These are phyloP conservation scores for Incumbomyces delicatus DNA, from an alignment of 2,329 filamentous ascomycete genomes.

Conservation along the genomic window DNA sequence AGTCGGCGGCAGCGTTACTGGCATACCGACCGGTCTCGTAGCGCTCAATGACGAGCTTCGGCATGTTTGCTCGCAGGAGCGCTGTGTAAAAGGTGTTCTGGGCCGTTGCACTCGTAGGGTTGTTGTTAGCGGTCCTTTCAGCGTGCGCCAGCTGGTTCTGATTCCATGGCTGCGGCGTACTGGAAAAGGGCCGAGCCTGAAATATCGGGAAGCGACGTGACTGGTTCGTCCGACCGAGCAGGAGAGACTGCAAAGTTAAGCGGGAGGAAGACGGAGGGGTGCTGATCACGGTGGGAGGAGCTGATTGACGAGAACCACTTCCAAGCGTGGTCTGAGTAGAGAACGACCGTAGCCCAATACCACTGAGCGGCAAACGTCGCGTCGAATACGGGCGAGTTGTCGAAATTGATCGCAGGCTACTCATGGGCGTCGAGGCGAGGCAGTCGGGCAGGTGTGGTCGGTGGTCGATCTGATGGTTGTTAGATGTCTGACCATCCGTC, in stretches of 20 bases:
- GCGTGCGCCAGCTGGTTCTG: constrained; percentile 65
- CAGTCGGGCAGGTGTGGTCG: constrained; percentile 5
- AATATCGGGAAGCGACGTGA: background rate
- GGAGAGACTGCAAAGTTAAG: constrained; percentile 8
- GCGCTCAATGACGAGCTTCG: constrained; percentile 80
- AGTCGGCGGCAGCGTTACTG: constrained; percentile 65
- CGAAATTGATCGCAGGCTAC: constrained; percentile 8
- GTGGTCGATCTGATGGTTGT: constrained; percentile 9
- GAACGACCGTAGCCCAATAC: constrained; percentile 6
- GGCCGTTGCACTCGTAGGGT: constrained; percentile 73
- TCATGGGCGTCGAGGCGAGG: constrained; percentile 11
- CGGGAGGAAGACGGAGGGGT: background rate
- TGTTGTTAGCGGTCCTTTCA: constrained; percentile 87
- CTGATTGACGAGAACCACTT: background rate
- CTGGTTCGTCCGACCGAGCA: constrained; percentile 12
- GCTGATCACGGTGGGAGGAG: background rate
- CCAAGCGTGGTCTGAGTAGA: constrained; percentile 6
- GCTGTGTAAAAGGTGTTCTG: constrained; percentile 93
- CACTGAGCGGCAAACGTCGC: background rate
- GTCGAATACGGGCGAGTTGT: constrained; percentile 4
- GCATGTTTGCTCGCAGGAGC: constrained; percentile 83
- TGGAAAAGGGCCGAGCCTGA: constrained; percentile 15
- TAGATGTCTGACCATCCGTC: background rate
- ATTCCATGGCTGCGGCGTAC: constrained; percentile 13
- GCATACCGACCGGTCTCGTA: constrained; percentile 82